Conservation (phyloP, 352 stramenopile species). For the Pythium sp. region DNA sequence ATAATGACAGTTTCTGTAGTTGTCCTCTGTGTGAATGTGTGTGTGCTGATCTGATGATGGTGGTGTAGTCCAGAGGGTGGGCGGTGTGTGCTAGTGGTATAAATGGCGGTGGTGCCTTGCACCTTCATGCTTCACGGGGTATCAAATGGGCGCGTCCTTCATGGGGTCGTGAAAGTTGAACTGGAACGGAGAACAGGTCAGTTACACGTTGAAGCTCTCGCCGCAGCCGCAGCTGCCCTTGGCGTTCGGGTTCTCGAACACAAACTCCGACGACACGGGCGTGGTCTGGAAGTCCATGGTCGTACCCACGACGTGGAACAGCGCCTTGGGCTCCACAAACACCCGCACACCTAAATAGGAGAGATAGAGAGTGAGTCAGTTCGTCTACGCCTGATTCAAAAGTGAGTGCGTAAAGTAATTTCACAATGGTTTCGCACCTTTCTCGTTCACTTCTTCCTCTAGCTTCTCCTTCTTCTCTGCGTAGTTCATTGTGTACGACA, state of each 20-base stretch:
- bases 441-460: conserved; percentile 93
- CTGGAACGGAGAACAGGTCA: not conserved
- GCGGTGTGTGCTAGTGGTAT: not conserved
- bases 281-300: conserved; percentile 99
- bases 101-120: not conserved
- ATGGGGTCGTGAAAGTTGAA: not conserved
- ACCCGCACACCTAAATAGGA: conserved; percentile 85
- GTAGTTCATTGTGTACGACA: conserved; percentile 99
- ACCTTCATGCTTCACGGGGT: not conserved
- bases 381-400: conserved; percentile 6
- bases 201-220: conserved; percentile 99
- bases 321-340: conserved; percentile 98
- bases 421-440: conserved; percentile 34
- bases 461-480: conserved; percentile 92
- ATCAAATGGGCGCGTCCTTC: conserved; percentile 6
- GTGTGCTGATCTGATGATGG: not conserved
- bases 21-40: not conserved
- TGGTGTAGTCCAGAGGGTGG: conserved; percentile 1
- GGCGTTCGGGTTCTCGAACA: conserved; percentile 99
- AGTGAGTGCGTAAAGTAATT: not conserved
- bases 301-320: conserved; percentile 98
- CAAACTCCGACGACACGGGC: conserved; percentile 97
- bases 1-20: not conserved
- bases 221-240: conserved; percentile 99
- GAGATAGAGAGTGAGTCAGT: not conserved